These are phyloP conservation scores for Colletotrichum plurivorum DNA, from an alignment of 2,329 filamentous ascomycete genomes.

Conservation along the genomic window DNA sequence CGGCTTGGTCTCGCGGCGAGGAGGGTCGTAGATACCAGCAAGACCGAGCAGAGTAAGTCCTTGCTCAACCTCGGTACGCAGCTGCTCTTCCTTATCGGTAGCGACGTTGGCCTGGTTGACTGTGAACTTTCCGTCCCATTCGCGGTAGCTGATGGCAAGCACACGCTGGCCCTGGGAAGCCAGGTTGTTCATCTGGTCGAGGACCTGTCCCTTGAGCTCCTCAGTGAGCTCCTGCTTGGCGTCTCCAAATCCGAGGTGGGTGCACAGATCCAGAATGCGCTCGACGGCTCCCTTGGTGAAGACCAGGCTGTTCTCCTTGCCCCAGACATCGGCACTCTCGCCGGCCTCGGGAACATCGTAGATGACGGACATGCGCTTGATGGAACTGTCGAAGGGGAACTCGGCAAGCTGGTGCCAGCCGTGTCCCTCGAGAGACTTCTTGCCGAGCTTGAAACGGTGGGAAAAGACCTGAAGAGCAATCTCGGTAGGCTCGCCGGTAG, in stretches of 20 bases:
- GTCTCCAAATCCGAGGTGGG: constrained; percentile 59
- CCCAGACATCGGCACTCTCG: constrained; percentile 54
- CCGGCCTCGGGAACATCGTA: constrained; percentile 65
- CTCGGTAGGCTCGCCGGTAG: constrained; percentile 80
- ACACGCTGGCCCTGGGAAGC: constrained; percentile 80
- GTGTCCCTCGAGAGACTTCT: constrained; percentile 63
- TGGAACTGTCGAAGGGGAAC: constrained; percentile 83
- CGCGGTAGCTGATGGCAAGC: constrained; percentile 77
- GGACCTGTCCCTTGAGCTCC: constrained; percentile 63
- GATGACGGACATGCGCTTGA: constrained; percentile 86
- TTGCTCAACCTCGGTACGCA: constrained; percentile 75
- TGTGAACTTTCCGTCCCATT: constrained; percentile 66
- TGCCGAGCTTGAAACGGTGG: constrained; percentile 74
- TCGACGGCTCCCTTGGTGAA: constrained; percentile 76
- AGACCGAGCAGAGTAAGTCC: constrained; percentile 84
- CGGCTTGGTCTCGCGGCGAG: constrained; percentile 82
- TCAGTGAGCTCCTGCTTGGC: constrained; percentile 63
- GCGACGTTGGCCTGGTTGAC: constrained; percentile 49
- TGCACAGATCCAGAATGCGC: constrained; percentile 70
- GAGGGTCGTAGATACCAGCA: constrained; percentile 88
- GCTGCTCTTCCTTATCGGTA: constrained; percentile 50
- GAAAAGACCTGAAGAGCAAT: constrained; percentile 84
- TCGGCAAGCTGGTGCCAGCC: constrained; percentile 78
- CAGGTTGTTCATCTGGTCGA: constrained; percentile 70
- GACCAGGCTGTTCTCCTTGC: constrained; percentile 64